Base-by-base conservation (phyloP, 2,329 filamentous ascomycete genomes). In the Emmonsia crescens region DNA sequence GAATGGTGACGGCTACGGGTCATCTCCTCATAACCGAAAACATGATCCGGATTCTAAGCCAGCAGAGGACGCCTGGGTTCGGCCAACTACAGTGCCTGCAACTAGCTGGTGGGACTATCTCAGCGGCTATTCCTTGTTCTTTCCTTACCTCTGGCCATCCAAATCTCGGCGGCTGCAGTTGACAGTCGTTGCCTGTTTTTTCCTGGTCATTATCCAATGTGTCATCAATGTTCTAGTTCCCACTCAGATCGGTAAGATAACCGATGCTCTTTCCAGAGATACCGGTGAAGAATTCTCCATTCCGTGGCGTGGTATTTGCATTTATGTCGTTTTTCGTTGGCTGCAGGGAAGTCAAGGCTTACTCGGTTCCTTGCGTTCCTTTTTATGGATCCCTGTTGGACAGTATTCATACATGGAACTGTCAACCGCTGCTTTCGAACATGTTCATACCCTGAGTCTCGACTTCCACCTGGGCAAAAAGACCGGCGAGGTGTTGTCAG, bases 391-490 rank as follows among this genome's bases (percentile, higher is more conserved):
- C 58, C 93, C 94, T 0, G 91, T 99, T 62, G 91, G 92, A 42
- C 94, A 99, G 74, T 96, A 97, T 74, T 96, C 93, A 0, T 99
- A 96, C 76, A 88, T 91, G 70, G 91, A 94, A 66, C 82, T 99
- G 62, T 96, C 92, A 5, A 94, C 94, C 1, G 92, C 94, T 19
- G 91, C 93, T 12, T 99, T 99, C 72, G 93, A 97, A 76, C 94
- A 99, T 73, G 94, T 99, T 27, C 94, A 99, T 75, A 88, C 88
- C 58, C 85, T 99, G 40, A 96, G 92, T 74, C 82, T 97, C 66
- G 94, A 97, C 73, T 99, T 99, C 71, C 94, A 99, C 72, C 83
- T 97, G 2, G 91, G 91, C 59, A 99, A 99, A 77, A 90, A 93
- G 71, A 99, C 94, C 0, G 94, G 94, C 65, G 94, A 99, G 75